A percentile compares a stretch with the other conserved stretches of the same genome.
phyloP scores from a whole-genome alignment of 139 green algal genomes.

The Tetradesmus obliquus region DNA sequence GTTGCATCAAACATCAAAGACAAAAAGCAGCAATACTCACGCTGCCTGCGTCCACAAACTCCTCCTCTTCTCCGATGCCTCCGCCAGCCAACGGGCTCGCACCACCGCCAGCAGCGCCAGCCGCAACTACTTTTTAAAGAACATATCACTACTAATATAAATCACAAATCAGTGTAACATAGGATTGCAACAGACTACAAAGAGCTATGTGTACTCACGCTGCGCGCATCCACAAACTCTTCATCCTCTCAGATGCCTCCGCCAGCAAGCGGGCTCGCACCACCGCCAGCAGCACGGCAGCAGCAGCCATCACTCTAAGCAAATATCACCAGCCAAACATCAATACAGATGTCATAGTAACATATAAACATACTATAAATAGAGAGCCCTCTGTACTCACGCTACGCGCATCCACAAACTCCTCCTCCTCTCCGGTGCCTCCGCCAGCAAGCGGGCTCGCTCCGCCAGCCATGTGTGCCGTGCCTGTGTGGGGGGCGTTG shows the following conservation, averaged over 20 bases:
- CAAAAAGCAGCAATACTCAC: neutral
- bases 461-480: no score
- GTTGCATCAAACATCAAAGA: no score
- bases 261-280: no score
- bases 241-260: neutral
- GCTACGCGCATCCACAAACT: neutral
- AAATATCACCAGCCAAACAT: no score
- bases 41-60: neutral
- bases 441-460: no score
- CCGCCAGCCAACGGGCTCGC: no score
- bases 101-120: neutral
- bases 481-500: neutral
- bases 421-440: neutral
- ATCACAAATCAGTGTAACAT: neutral
- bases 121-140: neutral
- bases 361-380: no score
- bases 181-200: neutral
- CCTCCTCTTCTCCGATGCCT: neutral
- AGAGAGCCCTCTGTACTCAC: neutral
- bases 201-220: neutral
- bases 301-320: neutral
- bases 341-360: no score
- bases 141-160: neutral
- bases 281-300: neutral
- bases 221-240: neutral